Percentiles rank a stretch among this genome's conserved stretches.
Evolutionary conservation across 2,329 filamentous ascomycete genomes (phyloP).

Genomic region (Rhexocercosporidium sp.): DNA sequence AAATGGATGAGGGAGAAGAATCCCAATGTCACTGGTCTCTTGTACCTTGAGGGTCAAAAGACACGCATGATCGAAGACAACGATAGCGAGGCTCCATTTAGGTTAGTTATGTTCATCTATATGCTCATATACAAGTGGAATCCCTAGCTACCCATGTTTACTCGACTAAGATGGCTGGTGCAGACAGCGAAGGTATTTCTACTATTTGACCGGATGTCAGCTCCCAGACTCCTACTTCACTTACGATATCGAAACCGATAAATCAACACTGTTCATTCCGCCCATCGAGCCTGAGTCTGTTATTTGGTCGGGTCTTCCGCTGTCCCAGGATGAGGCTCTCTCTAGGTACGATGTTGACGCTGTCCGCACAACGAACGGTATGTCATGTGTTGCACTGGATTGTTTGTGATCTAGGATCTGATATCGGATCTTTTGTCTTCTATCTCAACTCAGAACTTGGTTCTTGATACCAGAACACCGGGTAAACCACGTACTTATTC

Average conservation of each 20-base stretch:
- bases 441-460: too few species aligned
- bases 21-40: conserved; percentile 69
- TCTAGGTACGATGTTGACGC: conserved; percentile 81
- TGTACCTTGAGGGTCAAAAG: conserved; percentile 88
- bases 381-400: too few species aligned
- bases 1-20: conserved; percentile 74
- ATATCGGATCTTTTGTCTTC: too few species aligned
- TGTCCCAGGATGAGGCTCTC: conserved; percentile 76
- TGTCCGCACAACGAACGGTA: conserved; percentile 68
- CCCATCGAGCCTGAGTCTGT: conserved; percentile 86
- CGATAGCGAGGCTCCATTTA: conserved; percentile 81
- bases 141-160: not conserved
- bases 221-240: conserved; percentile 80
- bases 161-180: conserved; percentile 3
- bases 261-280: conserved; percentile 88
- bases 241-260: conserved; percentile 77
- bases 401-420: too few species aligned
- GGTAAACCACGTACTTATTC: too few species aligned
- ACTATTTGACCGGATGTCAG: conserved; percentile 86
- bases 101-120: conserved; percentile 51
- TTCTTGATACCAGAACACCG: too few species aligned
- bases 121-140: not conserved
- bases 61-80: conserved; percentile 87
- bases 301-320: conserved; percentile 90
- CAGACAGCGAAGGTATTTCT: conserved; percentile 91